Percentiles rank a stretch among this genome's conserved stretches.
phyloP scores from a whole-genome alignment of 192 early-diverging fungal species.

The Backusella liffmaniae region DNA sequence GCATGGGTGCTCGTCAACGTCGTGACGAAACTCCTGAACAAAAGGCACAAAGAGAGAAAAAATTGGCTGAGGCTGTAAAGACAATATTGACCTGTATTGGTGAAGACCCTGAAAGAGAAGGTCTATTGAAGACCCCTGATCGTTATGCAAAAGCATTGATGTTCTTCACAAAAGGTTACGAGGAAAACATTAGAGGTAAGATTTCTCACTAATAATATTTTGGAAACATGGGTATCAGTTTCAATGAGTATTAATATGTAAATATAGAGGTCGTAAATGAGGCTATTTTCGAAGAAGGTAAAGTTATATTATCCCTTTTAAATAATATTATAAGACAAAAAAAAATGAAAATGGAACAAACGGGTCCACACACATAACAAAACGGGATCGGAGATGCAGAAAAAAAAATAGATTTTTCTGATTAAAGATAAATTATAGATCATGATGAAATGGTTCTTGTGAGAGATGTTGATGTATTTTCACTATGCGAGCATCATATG shows the following conservation, averaged over 20 bases:
- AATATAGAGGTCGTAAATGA: constrained; percentile 82
- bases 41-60: constrained; percentile 64
- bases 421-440: constrained; percentile 47
- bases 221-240: background rate
- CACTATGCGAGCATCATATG: constrained; percentile 98
- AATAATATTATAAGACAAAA: background rate
- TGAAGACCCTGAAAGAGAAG: constrained; percentile 93
- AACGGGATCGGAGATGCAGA: background rate
- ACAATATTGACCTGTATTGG: constrained; percentile 92
- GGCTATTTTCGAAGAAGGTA: constrained; percentile 94
- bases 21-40: constrained; percentile 77
- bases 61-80: constrained; percentile 82
- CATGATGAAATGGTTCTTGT: constrained; percentile 99
- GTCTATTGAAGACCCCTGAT: constrained; percentile 92
- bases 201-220: background rate
- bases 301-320: background rate
- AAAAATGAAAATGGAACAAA: background rate
- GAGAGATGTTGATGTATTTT: constrained; percentile 93
- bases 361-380: constrained; percentile 2
- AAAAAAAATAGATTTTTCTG: constrained; percentile 11
- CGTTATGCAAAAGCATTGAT: constrained; percentile 96
- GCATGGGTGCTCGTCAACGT: constrained; percentile 77
- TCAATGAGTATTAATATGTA: background rate
- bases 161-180: constrained; percentile 99
- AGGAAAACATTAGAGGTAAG: constrained; percentile 76